Evolutionary conservation across 1,284 basidiomycete genomes (phyloP), one percentile per base, ranked within the genome.

Genomic region (Cryptococcus hybrid): DNA sequence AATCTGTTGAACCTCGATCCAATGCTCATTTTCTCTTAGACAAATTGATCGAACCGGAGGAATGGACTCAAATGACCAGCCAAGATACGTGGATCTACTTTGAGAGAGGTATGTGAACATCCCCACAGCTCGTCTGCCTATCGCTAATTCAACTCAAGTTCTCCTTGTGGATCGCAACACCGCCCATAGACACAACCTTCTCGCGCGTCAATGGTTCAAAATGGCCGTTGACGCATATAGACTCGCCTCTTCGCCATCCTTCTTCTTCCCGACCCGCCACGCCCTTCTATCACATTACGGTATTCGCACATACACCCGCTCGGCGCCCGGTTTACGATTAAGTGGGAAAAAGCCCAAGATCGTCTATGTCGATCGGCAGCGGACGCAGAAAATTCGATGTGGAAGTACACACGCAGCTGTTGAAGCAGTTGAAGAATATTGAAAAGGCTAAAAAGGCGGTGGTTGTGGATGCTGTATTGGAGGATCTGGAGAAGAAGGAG

Each of bases 291-390:
- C 24, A 11, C 44, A 52, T 35, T 59, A 51, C 12, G 15, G 34
- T 9, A 55, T 59, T 5, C 53, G 53, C 12, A 38, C 53, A 30
- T 7, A 12, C 7, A 47, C 43, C 8, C 47, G 57, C 1, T 34
- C n/a, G 9, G 13, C 15, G 18, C 42, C 36, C 11, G 52, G 48
- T 12, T 38, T 34, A 46, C 24, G 34, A 30, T 35, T 58, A 43
- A 34, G 36, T 9, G 34, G 8, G 46, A 46, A 52, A 46, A 52
- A 47, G 39, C 44, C 55, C 30, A 64, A 64, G 36, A 54, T 69
- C 24, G 59, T 65, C 7, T 71, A 69, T 56, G 56, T 69, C 9
- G 64, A 71, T 51, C 54, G 69, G 36, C 67, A 69, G 45, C 51
- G 49, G 8, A 62, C 57, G 12, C 54, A 64, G 54, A 15, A 57